Evolutionary conservation across 1,284 basidiomycete genomes (phyloP).

Genomic region (Rugosomyces carneus): DNA sequence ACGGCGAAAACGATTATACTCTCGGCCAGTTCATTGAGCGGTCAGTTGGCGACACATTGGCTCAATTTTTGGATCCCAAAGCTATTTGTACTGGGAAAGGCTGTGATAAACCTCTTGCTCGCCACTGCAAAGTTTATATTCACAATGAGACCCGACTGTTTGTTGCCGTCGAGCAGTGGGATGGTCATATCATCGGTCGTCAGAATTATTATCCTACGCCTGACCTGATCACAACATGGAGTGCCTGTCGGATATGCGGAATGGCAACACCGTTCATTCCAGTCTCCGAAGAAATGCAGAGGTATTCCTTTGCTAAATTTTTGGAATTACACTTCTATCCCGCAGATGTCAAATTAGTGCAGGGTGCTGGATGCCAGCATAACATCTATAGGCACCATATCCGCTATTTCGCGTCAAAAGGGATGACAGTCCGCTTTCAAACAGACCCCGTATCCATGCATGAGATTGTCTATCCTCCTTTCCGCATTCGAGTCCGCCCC

Average conservation of each 20-base stretch:
- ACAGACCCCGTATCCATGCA: slow-evolving; percentile 79
- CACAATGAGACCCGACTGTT: slow-evolving; percentile 85
- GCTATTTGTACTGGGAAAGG: slow-evolving; percentile 77
- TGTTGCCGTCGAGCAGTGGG: slow-evolving; percentile 85
- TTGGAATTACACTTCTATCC: slow-evolving; percentile 92
- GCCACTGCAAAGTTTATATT: slow-evolving; percentile 85
- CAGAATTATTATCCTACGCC: slow-evolving; percentile 47
- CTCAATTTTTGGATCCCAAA: slow-evolving; percentile 64
- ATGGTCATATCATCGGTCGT: slow-evolving; percentile 62
- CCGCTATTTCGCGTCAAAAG: slow-evolving; percentile 83
- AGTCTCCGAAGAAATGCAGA: slow-evolving; percentile 89
- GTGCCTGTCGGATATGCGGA: slow-evolving; percentile 80
- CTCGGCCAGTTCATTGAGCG: slow-evolving; percentile 91
- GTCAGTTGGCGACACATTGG: slow-evolving; percentile 63
- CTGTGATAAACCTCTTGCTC: slow-evolving; percentile 76
- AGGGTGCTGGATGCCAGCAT: slow-evolving; percentile 83
- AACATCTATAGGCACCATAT: slow-evolving; percentile 94
- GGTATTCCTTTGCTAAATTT: slow-evolving; percentile 92
- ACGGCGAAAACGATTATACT: slow-evolving; percentile 89
- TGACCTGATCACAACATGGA: slow-evolving; percentile 89
- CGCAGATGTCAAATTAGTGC: slow-evolving; percentile 74
- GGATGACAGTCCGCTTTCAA: slow-evolving; percentile 88
- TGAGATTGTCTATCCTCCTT: slow-evolving; percentile 88
- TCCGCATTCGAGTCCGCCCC: slow-evolving; percentile 77
- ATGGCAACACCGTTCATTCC: slow-evolving; percentile 84